These are phyloP conservation scores for Penicillium odoratum DNA, from an alignment of 495 filamentous ascomycete species.

Conservation along the genomic window DNA sequence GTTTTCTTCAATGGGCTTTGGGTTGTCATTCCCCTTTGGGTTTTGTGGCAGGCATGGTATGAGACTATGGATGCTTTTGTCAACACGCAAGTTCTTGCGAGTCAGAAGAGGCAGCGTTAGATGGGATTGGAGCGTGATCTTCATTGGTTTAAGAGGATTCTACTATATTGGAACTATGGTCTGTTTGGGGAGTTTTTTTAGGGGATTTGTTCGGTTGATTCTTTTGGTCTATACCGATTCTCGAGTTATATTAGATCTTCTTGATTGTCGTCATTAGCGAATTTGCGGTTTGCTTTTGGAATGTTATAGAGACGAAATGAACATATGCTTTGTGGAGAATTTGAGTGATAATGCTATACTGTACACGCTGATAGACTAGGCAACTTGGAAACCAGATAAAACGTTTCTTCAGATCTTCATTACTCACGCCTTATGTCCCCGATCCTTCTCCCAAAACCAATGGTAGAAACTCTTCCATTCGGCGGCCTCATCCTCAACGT, in stretches of 20 bases:
- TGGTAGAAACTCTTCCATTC: conserved; percentile 48
- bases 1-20: conserved; percentile 91
- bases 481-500: conserved; percentile 46
- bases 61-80: conserved; percentile 62
- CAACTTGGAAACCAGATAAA: background rate
- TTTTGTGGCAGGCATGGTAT: conserved; percentile 64
- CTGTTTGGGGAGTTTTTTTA: too few relatives aligned
- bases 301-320: background rate
- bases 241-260: too few relatives aligned
- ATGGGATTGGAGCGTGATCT: too few relatives aligned
- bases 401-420: background rate
- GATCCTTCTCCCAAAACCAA: conserved; percentile 47
- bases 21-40: conserved; percentile 79
- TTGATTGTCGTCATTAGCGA: background rate
- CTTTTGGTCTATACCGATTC: too few relatives aligned
- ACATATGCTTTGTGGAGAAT: background rate
- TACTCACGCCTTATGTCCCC: conserved; percentile 15
- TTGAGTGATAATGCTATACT: conserved; percentile 3
- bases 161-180: too few relatives aligned
- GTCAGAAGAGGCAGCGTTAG: background rate
- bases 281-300: background rate
- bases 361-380: conserved; percentile 3
- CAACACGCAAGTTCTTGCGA: conserved; percentile 19
- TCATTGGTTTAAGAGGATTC: too few relatives aligned
- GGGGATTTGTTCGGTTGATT: too few relatives aligned